phyloP scores from a whole-genome alignment of 164 flowering plant species.

The Liriodendron chinense region DNA sequence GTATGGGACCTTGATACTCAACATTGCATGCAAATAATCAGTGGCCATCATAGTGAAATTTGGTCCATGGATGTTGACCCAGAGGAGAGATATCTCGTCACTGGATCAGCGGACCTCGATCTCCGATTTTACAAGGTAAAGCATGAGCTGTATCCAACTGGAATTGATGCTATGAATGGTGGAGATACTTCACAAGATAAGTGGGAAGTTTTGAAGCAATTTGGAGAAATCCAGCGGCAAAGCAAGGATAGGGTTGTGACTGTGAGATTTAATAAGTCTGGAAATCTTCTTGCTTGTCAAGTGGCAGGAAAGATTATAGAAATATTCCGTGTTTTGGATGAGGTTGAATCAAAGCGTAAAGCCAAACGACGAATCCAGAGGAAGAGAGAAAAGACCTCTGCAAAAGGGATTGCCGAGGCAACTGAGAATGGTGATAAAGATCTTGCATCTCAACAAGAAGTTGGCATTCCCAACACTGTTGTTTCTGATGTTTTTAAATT shows the following conservation, averaged over 20 bases:
- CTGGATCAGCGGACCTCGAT: constrained; percentile 87
- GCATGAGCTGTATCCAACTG: constrained; percentile 37
- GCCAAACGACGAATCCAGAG: constrained; percentile 80
- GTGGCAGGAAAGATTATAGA: constrained; percentile 91
- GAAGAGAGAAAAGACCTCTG: constrained; percentile 67
- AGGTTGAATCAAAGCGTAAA: constrained; percentile 70
- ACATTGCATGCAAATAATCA: constrained; percentile 85
- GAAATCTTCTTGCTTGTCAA: constrained; percentile 92
- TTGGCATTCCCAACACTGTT: constrained; percentile 25
- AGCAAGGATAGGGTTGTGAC: constrained; percentile 82
- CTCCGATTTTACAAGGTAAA: constrained; percentile 71
- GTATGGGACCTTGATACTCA: constrained; percentile 97
- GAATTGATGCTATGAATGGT: constrained; percentile 8
- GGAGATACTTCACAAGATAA: constrained; percentile 42
- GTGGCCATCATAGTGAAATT: constrained; percentile 97
- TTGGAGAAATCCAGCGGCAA: constrained; percentile 83
- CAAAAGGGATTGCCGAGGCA: constrained; percentile 34
- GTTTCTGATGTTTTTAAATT: constrained; percentile 83
- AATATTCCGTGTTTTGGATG: constrained; percentile 70
- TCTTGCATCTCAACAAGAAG: constrained; percentile 31
- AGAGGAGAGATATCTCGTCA: constrained; percentile 71
- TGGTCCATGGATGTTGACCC: constrained; percentile 88
- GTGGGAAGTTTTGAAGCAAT: constrained; percentile 69
- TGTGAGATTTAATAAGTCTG: constrained; percentile 72
- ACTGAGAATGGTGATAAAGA: constrained; percentile 41